Conservation (phyloP, 2,329 filamentous ascomycete species). For the Pseudocercospora pini-densiflorae region DNA sequence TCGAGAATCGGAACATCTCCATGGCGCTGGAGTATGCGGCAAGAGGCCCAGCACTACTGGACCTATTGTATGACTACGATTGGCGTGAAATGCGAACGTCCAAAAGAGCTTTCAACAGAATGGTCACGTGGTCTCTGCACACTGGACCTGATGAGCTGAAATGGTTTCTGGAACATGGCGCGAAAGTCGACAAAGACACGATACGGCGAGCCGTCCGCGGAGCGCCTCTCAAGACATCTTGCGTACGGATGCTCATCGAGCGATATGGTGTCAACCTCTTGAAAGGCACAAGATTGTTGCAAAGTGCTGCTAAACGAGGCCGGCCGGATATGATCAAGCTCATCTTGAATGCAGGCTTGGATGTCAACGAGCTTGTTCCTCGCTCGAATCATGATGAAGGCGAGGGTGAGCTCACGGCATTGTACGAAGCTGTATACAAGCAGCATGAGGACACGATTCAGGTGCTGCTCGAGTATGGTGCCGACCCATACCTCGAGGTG, state of each 20-base stretch:
- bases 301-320: constrained; percentile 24
- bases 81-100: constrained; percentile 24
- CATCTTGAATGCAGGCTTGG: constrained; percentile 19
- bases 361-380: constrained; percentile 21
- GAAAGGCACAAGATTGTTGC: constrained; percentile 20
- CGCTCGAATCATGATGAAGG: constrained; percentile 18
- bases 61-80: constrained; percentile 23
- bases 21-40: constrained; percentile 23
- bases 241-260: constrained; percentile 18
- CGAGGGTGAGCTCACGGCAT: constrained; percentile 19
- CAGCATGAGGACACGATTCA: constrained; percentile 22
- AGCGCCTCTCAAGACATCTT: constrained; percentile 16
- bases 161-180: constrained; percentile 26
- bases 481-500: constrained; percentile 21
- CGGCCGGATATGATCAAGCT: constrained; percentile 18
- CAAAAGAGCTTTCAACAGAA: constrained; percentile 18
- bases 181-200: constrained; percentile 15
- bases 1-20: constrained; percentile 21
- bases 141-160: constrained; percentile 21
- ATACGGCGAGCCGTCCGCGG: constrained; percentile 16
- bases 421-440: constrained; percentile 26
- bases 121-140: constrained; percentile 23
- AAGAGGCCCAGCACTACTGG: constrained; percentile 15
- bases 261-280: constrained; percentile 18
- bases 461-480: constrained; percentile 19